Conservation (phyloP, 495 filamentous ascomycete genomes). For the Penicillium diatomitis region DNA sequence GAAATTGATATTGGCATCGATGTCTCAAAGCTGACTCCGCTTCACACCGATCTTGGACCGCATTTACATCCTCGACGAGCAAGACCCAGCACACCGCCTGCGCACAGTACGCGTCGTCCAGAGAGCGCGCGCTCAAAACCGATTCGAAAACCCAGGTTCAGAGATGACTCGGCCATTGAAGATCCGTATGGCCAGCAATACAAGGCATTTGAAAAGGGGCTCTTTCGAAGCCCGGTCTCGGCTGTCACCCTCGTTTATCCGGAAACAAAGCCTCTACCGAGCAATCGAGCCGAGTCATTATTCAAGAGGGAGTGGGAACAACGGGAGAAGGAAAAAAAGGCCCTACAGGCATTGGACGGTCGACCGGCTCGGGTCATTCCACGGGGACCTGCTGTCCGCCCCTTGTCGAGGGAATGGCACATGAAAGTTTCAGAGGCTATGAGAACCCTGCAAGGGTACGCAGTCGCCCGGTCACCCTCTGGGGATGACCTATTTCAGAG, state of each 20-base stretch:
- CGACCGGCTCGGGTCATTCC: conserved; percentile 14
- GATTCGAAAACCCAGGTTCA: not conserved
- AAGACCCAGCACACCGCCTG: conserved; percentile 1
- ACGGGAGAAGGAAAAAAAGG: conserved; percentile 8
- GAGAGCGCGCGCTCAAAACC: conserved; percentile 1
- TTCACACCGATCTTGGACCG: conserved; percentile 13
- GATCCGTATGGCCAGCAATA: conserved; percentile 19
- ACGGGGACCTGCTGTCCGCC: conserved; percentile 30
- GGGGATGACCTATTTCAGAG: conserved; percentile 47
- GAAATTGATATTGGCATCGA: conserved; percentile 7
- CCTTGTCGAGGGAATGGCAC: conserved; percentile 39
- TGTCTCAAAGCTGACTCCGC: conserved; percentile 1
- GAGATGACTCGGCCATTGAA: conserved; percentile 10
- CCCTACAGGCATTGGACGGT: conserved; percentile 5
- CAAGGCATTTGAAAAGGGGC: conserved; percentile 6
- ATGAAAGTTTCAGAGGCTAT: conserved; percentile 25
- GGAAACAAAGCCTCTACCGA: conserved; percentile 16
- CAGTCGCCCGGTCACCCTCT: conserved; percentile 38
- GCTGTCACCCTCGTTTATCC: conserved; percentile 28
- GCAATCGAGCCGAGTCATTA: conserved; percentile 25
- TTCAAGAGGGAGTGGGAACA: conserved; percentile 22
- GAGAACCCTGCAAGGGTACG: conserved; percentile 10
- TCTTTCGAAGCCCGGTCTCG: conserved; percentile 26
- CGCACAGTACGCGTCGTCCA: not conserved
- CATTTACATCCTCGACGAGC: conserved; percentile 13